Evolutionary conservation across 2,329 filamentous ascomycete genomes (phyloP).

Genomic region (Cercospora brassicicola): DNA sequence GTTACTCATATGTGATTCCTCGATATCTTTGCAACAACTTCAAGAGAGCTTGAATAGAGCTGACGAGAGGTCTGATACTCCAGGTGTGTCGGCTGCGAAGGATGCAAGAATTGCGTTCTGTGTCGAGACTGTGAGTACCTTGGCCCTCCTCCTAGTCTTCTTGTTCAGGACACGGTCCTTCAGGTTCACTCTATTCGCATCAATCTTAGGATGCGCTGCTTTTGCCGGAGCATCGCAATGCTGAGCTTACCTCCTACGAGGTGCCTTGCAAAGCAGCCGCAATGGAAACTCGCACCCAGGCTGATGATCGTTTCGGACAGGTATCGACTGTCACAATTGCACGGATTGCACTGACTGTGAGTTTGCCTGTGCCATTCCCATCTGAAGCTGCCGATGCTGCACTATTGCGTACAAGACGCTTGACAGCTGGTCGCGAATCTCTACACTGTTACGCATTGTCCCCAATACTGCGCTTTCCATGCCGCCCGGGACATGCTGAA

Average conservation of each 20-base stretch:
- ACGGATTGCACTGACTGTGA: background rate
- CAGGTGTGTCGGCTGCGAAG: background rate
- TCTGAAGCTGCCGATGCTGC: background rate
- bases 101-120: background rate
- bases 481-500: background rate
- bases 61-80: background rate
- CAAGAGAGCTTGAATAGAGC: background rate
- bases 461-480: background rate
- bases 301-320: background rate
- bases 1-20: background rate
- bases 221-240: too few relatives aligned
- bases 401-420: background rate
- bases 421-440: too few relatives aligned
- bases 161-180: too few relatives aligned
- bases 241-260: too few relatives aligned
- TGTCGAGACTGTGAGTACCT: conserved; percentile 2
- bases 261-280: too few relatives aligned
- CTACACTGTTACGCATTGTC: background rate
- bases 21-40: background rate
- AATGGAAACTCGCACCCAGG: background rate
- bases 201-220: too few relatives aligned
- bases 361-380: background rate
- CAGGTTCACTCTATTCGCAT: too few relatives aligned
- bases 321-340: background rate
- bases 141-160: too few relatives aligned